phyloP scores from a whole-genome alignment of 1,284 basidiomycete species.

The Trichosporon sp. region DNA sequence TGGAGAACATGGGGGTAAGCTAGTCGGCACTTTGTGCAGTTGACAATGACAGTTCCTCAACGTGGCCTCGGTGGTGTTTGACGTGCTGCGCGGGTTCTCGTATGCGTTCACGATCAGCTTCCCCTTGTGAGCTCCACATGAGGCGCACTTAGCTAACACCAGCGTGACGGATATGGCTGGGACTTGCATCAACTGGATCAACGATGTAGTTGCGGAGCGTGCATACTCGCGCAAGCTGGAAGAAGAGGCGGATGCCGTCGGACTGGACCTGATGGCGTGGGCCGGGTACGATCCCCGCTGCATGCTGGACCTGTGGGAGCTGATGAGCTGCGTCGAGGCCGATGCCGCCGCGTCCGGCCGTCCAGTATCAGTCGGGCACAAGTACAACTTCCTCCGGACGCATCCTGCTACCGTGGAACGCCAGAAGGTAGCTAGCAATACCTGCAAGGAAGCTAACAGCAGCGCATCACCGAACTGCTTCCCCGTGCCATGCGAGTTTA shows the following conservation, averaged over 20 bases:
- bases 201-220: slow-evolving; percentile 52
- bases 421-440: slow-evolving; percentile 32
- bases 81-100: slow-evolving; percentile 53
- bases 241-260: slow-evolving; percentile 54
- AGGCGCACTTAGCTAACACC: background rate
- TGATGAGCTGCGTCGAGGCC: slow-evolving; percentile 52
- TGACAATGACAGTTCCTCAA: slow-evolving; percentile 49
- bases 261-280: slow-evolving; percentile 52
- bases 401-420: slow-evolving; percentile 53
- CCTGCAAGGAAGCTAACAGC: background rate
- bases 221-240: slow-evolving; percentile 55
- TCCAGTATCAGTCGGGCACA: slow-evolving; percentile 35
- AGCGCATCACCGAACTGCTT: background rate
- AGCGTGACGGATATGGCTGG: slow-evolving; percentile 53
- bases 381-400: slow-evolving; percentile 50
- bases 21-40: background rate
- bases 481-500: background rate
- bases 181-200: slow-evolving; percentile 53
- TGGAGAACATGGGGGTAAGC: slow-evolving; percentile 53
- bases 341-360: slow-evolving; percentile 44
- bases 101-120: slow-evolving; percentile 55
- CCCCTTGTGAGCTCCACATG: slow-evolving; percentile 39
- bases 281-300: slow-evolving; percentile 54
- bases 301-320: slow-evolving; percentile 53
- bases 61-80: slow-evolving; percentile 53